Conservation (phyloP, 352 stramenopile species). For the Thraustochytrium sp. region DNA sequence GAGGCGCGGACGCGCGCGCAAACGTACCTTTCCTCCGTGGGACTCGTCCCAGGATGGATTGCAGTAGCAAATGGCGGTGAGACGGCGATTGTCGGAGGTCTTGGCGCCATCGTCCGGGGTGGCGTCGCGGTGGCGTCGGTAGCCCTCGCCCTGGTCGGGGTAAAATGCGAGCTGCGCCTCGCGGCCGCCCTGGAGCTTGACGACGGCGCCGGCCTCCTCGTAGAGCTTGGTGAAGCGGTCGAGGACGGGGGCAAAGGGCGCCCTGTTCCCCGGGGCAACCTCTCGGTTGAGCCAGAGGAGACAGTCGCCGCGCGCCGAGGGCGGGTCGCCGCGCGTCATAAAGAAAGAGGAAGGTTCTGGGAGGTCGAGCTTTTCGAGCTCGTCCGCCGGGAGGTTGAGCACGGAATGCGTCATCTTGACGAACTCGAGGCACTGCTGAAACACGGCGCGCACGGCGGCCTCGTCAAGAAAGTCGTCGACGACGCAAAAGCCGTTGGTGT, state of each 20-base stretch:
- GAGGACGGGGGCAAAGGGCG: background rate
- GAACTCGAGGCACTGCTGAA: background rate
- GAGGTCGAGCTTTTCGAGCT: slow-evolving; percentile 14
- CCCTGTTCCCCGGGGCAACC: background rate
- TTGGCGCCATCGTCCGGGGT: background rate
- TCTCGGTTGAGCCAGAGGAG: slow-evolving; percentile 30
- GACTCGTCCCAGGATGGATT: slow-evolving; percentile 8
- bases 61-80: slow-evolving; percentile 35
- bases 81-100: slow-evolving; percentile 26
- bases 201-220: background rate
- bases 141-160: slow-evolving; percentile 15
- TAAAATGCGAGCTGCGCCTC: slow-evolving; percentile 32
- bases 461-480: slow-evolving; percentile 5
- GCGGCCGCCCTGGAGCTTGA: background rate
- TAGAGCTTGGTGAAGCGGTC: background rate
- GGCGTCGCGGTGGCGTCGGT: slow-evolving; percentile 23
- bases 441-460: background rate
- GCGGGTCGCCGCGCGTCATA: slow-evolving; percentile 34
- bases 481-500: slow-evolving; percentile 28
- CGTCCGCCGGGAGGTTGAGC: background rate
- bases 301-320: slow-evolving; percentile 12
- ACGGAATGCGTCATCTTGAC: slow-evolving; percentile 5
- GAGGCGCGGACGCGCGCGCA: background rate
- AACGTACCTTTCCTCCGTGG: slow-evolving; percentile 23
- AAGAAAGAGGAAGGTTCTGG: slow-evolving; percentile 8